Percentiles rank a stretch among this genome's conserved stretches.
Conservation (phyloP, 2,329 filamentous ascomycete genomes). For the Ophiosphaerella korrae region DNA sequence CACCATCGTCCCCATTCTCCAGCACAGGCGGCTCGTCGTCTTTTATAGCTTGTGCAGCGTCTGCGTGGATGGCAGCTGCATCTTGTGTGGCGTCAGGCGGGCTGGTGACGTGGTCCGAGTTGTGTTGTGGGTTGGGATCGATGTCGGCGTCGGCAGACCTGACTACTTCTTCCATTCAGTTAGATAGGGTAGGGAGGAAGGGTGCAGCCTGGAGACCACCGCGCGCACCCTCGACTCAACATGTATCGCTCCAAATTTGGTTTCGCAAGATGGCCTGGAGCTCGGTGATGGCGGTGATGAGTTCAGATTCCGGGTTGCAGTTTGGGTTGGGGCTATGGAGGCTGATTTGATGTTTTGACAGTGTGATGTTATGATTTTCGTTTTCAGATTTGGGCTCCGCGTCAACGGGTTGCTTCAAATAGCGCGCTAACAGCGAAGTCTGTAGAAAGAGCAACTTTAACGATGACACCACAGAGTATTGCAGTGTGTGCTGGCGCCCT, state of each 20-base stretch:
- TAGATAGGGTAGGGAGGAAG: constrained; percentile 28
- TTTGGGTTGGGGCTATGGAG: constrained; percentile 32
- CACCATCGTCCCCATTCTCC: constrained; percentile 27
- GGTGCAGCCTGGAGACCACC: constrained; percentile 39
- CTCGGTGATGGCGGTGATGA: constrained; percentile 27
- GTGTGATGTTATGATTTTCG: constrained; percentile 32
- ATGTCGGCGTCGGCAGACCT: constrained; percentile 39
- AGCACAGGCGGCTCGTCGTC: constrained; percentile 23
- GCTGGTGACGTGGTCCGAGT: constrained; percentile 25
- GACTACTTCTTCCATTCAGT: constrained; percentile 37
- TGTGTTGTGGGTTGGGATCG: constrained; percentile 31
- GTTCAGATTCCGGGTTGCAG: constrained; percentile 38
- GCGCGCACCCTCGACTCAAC: constrained; percentile 35
- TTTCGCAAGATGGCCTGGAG: constrained; percentile 27
- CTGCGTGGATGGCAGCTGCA: constrained; percentile 13
- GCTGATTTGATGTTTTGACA: constrained; percentile 18
- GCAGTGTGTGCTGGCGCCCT: too few species aligned
- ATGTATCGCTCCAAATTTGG: constrained; percentile 30
- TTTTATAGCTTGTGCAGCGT: constrained; percentile 36
- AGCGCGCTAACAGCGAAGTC: not conserved
- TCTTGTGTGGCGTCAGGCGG: constrained; percentile 22
- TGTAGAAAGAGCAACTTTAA: not conserved
- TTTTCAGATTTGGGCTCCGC: constrained; percentile 3
- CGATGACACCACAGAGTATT: not conserved
- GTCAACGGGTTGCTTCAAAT: constrained; percentile 1